Base-by-base conservation (phyloP, 2,329 filamentous ascomycete genomes). In the Fusarium cicatricum region DNA sequence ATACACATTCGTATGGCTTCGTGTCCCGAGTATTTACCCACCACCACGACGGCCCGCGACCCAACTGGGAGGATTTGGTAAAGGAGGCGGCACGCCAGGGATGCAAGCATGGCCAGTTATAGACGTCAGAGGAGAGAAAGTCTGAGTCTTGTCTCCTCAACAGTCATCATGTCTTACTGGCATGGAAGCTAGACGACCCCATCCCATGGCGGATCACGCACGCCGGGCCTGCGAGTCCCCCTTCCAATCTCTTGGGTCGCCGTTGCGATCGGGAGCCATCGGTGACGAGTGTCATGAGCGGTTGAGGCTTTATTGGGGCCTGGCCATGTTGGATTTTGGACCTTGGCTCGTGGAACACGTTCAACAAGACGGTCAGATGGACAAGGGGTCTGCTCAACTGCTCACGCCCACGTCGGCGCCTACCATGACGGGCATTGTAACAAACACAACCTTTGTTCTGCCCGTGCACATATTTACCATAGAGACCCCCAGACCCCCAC, bases 21-120 rank as follows among this genome's bases (percentile, higher is more conserved):
- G 42, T 40, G 51, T 43, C 60, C n/a, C 21, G 26, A 21, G 15
- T 29, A 31, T 21, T 50, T 36, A 14, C 23, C 23, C 39, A 17
- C 52, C 42, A 40, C 49, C 49, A 11, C 45, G 58, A 45, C 55
- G 59, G 59, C 46, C 50, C 60, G 46, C 46, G 52, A 50, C 55
- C 44, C 52, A 53, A 44, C 52, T 46, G 36, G 46, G 17, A 42
- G 34, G 55, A 48, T 29, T 60, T 15, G 31, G 34, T 28, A 41
- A 39, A 58, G 16, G 14, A 50, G 38, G 33, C 19, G 44, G 37
- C 45, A 40, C 34, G 17, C 34, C 36, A 48, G 36, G 31, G 47
- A 53, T 64, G 60, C 37, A 61, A 55, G 33, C 17, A 26, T 23
- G 21, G 21, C 48, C 41, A 17, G 28, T 38, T 38, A 56, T 56